phyloP scores from a whole-genome alignment of 768 basidiomycete genomes.

The Trametes cingulata region DNA sequence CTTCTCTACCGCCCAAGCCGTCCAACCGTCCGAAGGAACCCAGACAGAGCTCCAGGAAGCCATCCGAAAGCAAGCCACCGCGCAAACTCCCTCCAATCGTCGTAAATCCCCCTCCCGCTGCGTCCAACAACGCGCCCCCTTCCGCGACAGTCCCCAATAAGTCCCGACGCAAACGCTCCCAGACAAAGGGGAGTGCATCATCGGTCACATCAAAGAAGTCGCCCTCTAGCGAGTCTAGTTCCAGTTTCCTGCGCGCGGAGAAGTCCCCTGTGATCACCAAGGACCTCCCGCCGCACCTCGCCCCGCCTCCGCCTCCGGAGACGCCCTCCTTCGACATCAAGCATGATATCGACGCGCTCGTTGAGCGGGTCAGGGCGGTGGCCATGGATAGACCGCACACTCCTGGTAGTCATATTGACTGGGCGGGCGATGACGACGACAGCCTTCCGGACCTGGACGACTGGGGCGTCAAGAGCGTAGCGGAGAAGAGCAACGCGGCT shows the following conservation, averaged over 20 bases:
- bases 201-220: conserved; percentile 25
- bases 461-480: conserved; percentile 63
- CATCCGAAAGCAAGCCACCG: conserved; percentile 17
- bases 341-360: conserved; percentile 71
- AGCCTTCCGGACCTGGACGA: conserved; percentile 82
- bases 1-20: conserved; percentile 20
- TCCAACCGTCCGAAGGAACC: conserved; percentile 15
- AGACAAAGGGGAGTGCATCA: conserved; percentile 37
- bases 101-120: conserved; percentile 19
- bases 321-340: conserved; percentile 48
- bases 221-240: conserved; percentile 20
- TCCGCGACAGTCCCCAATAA: conserved; percentile 30
- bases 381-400: conserved; percentile 73
- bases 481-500: neutral
- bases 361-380: conserved; percentile 72
- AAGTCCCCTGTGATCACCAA: conserved; percentile 41
- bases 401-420: conserved; percentile 81
- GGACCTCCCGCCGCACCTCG: conserved; percentile 62
- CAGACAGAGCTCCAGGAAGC: conserved; percentile 18
- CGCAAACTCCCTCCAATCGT: conserved; percentile 24
- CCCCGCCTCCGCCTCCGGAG: conserved; percentile 33
- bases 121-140: conserved; percentile 40
- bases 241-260: conserved; percentile 15
- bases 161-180: conserved; percentile 50
- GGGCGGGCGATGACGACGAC: conserved; percentile 86